Evolutionary conservation across 2,329 filamentous ascomycete genomes (phyloP), one percentile per base, ranked within the genome.

Genomic region (Colletotrichum orbiculare): DNA sequence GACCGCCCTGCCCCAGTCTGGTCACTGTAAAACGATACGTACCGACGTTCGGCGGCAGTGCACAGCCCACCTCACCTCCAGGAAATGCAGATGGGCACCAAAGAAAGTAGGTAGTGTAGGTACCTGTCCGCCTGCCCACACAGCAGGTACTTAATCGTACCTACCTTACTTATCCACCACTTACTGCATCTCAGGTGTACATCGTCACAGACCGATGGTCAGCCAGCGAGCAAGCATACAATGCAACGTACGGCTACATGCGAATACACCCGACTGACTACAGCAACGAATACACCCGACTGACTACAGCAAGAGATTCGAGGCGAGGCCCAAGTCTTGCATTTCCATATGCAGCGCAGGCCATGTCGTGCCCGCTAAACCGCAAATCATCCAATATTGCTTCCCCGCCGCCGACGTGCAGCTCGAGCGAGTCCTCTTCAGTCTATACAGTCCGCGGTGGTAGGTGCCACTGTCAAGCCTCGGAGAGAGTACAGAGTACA

Each of bases 381-480:
- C 39, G 25, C 25, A 25, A 53, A 59, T 50, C 37, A 45, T n/a
- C 15, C 42, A 48, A 42, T 60, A 15, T 42, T 25, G 25, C 34
- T 45, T 12, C 56, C 55, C 61, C 45, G 61, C 56, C 61, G 61
- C 56, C 56, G 56, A 49, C 43, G 33, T 64, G 61, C 61, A 60
- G 43, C 55, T 25, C 34, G 52, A 47, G 53, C 33, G 60, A 41
- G 54, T 15, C 35, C 60, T 37, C 48, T 59, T 55, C 56, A 25
- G 8, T 17, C 9, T 46, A n/a, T 6, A 46, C 43, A 7, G 43
- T n/a, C 43, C 15, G 25, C 25, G 25, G 25, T 25, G 25, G 25
- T 25, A 25, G 25, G 25, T 25, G 25, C 4, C 25, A 25, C 25
- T 25, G 25, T 25, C 25, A 25, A 25, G 25, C 25, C 25, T 25